phyloP scores from a whole-genome alignment of 352 stramenopile genomes.

The Aphanomyces euteiches region DNA sequence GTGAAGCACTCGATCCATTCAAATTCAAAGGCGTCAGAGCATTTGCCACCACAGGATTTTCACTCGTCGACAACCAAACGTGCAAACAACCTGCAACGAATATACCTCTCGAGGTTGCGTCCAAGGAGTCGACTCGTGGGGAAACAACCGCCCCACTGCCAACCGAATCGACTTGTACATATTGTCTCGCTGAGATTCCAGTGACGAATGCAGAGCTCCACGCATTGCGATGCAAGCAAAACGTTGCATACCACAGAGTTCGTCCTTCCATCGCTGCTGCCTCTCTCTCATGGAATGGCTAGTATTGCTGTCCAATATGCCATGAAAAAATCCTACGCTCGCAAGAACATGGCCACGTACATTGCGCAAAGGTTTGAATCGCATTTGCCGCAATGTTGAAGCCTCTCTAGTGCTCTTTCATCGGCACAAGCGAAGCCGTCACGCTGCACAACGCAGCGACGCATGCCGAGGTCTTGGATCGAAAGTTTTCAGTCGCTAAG shows the following conservation, averaged over 20 bases:
- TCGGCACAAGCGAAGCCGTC: conserved; percentile 31
- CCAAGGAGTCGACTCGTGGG: too few species aligned
- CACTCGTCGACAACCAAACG: conserved; percentile 27
- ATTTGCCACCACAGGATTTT: conserved; percentile 33
- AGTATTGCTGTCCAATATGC: conserved; percentile 48
- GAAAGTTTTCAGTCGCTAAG: too few species aligned
- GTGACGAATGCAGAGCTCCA: conserved; percentile 41
- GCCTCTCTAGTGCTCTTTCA: conserved; percentile 30
- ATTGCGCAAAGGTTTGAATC: conserved; percentile 35
- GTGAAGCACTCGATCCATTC: conserved; percentile 12
- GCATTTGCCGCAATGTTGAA: not conserved
- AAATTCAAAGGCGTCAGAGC: conserved; percentile 30
- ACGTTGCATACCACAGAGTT: conserved; percentile 55
- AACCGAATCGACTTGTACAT: conserved; percentile 27
- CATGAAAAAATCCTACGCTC: conserved; percentile 36
- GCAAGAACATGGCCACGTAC: conserved; percentile 39
- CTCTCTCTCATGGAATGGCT: conserved; percentile 5
- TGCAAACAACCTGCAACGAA: not conserved
- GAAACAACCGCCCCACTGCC: not conserved
- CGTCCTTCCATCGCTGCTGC: not conserved
- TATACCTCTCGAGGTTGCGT: too few species aligned
- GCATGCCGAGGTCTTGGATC: too few species aligned
- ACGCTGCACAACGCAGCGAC: conserved; percentile 12
- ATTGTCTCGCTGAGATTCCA: conserved; percentile 42
- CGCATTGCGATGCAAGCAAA: conserved; percentile 42